Conservation (phyloP, 2,329 filamentous ascomycete genomes). For the Exserohilum rostratum region DNA sequence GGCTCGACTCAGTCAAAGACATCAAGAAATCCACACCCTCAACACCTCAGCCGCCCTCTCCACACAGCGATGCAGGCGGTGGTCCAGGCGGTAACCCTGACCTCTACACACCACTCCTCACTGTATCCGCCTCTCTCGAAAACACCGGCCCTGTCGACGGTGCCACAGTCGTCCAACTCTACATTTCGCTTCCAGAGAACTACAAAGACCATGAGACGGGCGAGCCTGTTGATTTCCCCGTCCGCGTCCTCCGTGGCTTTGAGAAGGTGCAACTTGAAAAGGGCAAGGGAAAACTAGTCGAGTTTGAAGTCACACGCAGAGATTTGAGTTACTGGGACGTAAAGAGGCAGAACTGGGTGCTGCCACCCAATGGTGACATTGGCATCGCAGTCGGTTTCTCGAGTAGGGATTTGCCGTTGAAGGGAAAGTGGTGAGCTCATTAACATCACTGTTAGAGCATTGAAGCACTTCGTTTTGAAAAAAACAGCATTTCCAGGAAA, state of each 20-base stretch:
- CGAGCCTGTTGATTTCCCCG: constrained; percentile 63
- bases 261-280: constrained; percentile 49
- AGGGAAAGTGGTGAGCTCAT: constrained; percentile 36
- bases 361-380: constrained; percentile 41
- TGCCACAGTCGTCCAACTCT: constrained; percentile 63
- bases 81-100: constrained; percentile 72
- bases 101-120: constrained; percentile 63
- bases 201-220: constrained; percentile 51
- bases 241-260: constrained; percentile 50
- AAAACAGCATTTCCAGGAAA: neutral
- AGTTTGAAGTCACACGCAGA: constrained; percentile 48
- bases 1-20: constrained; percentile 61
- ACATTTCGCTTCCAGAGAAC: constrained; percentile 56
- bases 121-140: constrained; percentile 60
- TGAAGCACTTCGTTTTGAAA: too few species aligned
- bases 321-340: constrained; percentile 53
- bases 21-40: constrained; percentile 53
- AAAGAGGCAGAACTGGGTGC: constrained; percentile 50
- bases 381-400: constrained; percentile 42
- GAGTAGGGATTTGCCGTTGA: constrained; percentile 40
- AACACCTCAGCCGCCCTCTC: constrained; percentile 62
- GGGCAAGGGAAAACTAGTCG: constrained; percentile 32
- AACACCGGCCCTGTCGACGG: constrained; percentile 66
- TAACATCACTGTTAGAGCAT: constrained; percentile 1
- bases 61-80: constrained; percentile 68